Conservation (phyloP, 1,284 basidiomycete genomes). For the Ganoderma multipileum region DNA sequence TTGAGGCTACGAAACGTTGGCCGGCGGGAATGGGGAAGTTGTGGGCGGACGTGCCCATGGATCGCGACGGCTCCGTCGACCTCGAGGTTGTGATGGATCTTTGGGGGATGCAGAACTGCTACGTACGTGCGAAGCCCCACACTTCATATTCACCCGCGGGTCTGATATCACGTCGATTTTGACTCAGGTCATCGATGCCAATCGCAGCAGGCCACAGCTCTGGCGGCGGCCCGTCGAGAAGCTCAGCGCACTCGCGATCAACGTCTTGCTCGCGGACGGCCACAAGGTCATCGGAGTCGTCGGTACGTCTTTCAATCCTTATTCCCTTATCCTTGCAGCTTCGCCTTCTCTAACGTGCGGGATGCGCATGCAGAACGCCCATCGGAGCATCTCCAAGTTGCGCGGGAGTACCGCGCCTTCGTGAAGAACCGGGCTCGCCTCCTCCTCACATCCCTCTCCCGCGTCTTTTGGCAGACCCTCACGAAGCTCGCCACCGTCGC, state of each 20-base stretch:
- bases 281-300: slow-evolving; percentile 20
- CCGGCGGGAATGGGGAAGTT: slow-evolving; percentile 15
- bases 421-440: not conserved
- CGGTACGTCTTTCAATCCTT: slow-evolving; percentile 13
- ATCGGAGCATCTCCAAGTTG: not conserved
- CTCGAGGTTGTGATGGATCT: slow-evolving; percentile 7
- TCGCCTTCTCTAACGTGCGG: too few relatives aligned
- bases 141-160: not conserved
- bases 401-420: slow-evolving; percentile 13
- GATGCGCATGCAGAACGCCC: slow-evolving; percentile 14
- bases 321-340: too few relatives aligned
- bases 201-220: slow-evolving; percentile 1
- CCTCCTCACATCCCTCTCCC: not conserved
- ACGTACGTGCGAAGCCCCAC: slow-evolving; percentile 6
- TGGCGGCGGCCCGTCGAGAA: slow-evolving; percentile 12
- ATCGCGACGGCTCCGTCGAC: slow-evolving; percentile 17
- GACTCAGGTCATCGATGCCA: slow-evolving; percentile 17
- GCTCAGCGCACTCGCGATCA: slow-evolving; percentile 18
- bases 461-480: not conserved
- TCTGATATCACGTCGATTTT: not conserved
- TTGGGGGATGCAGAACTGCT: slow-evolving; percentile 30
- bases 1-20: slow-evolving; percentile 12
- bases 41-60: slow-evolving; percentile 16
- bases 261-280: slow-evolving; percentile 9
- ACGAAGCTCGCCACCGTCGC: slow-evolving; percentile 18